Conservation (phyloP, 2,329 filamentous ascomycete genomes). For the Colletotrichum siamense region DNA sequence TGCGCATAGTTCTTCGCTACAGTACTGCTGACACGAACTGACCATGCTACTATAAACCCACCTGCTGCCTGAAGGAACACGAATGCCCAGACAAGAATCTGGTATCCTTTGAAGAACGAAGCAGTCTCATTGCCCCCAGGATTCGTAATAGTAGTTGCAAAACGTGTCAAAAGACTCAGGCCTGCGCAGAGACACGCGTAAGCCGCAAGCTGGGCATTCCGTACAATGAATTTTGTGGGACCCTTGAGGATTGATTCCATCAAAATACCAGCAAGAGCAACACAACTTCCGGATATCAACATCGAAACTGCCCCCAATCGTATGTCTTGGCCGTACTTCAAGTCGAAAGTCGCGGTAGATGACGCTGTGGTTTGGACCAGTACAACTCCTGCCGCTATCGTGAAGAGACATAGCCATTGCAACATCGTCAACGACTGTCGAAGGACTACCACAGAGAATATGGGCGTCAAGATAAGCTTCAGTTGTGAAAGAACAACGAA, state of each 20-base stretch:
- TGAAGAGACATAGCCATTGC: background rate
- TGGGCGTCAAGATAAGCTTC: background rate
- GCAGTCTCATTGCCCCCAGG: accelerated
- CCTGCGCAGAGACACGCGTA: background rate
- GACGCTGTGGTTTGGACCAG: background rate
- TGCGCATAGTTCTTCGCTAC: background rate
- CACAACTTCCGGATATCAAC: background rate
- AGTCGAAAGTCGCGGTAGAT: background rate
- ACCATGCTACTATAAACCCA: background rate
- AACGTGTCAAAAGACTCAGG: background rate
- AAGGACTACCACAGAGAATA: background rate
- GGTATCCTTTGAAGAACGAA: background rate
- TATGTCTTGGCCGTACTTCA: background rate
- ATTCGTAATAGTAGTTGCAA: background rate
- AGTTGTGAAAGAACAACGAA: background rate
- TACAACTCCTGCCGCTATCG: background rate
- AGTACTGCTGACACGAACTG: background rate
- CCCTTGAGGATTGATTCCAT: background rate
- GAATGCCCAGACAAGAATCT: background rate
- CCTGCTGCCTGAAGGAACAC: background rate
- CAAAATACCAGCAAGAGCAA: background rate
- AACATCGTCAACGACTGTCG: background rate
- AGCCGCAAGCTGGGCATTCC: background rate
- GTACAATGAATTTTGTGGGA: background rate
- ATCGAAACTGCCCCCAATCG: background rate